A percentile compares a stretch with the other conserved stretches of the same genome.
phyloP scores from a whole-genome alignment of 2,329 filamentous ascomycete species.

The Grosmannia serpens region DNA sequence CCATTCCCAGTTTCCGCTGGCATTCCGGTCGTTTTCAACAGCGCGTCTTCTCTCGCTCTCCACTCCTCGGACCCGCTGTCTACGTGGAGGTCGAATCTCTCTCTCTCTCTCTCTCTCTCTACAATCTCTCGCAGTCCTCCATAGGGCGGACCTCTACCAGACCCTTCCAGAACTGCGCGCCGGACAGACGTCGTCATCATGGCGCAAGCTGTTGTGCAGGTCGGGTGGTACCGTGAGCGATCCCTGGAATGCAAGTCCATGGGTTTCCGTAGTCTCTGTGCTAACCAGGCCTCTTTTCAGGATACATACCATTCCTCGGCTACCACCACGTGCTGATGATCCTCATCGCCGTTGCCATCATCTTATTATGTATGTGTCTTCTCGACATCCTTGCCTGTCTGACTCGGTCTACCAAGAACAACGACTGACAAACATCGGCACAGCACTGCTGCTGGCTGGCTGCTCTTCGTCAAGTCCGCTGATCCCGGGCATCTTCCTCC shows the following conservation, averaged over 20 bases:
- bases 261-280: background rate
- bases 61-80: background rate
- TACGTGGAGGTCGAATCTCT: conserved; percentile 13
- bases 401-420: no score
- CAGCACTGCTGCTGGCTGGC: conserved; percentile 84
- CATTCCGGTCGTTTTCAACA: no score
- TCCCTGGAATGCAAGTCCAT: background rate
- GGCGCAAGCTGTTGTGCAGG: conserved; percentile 24
- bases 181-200: conserved; percentile 12
- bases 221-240: conserved; percentile 39
- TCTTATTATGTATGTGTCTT: conserved; percentile 70
- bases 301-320: conserved; percentile 57
- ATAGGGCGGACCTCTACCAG: background rate
- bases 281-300: conserved; percentile 21
- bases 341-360: conserved; percentile 83
- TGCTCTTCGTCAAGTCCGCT: conserved; percentile 94
- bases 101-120: background rate
- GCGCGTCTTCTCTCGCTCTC: background rate
- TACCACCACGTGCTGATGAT: conserved; percentile 94
- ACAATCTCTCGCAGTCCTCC: background rate
- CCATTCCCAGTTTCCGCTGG: background rate
- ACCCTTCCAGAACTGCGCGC: background rate
- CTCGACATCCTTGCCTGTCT: background rate
- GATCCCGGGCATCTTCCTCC: conserved; percentile 92
- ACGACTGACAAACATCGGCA: background rate